Base-by-base conservation (phyloP, 2,329 filamentous ascomycete species). In the Trichoderma simmonsii region DNA sequence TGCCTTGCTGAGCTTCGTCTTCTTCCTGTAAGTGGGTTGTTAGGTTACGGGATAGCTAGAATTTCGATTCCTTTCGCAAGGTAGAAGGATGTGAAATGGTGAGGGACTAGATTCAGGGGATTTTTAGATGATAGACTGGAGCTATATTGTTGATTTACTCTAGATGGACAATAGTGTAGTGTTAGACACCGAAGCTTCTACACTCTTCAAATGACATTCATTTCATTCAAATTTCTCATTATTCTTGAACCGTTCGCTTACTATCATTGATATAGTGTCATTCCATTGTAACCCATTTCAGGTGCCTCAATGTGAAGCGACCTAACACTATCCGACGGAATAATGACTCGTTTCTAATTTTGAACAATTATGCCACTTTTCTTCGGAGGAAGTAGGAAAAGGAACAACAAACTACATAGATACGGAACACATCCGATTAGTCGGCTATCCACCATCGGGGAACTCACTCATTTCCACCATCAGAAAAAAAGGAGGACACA, bases 1-100 rank as follows among this genome's bases (percentile, higher is more conserved):
- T 26, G 67, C 48, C 28, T 57, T 79, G 21, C 75, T 77, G 39
- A 77, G 75, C 72, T 54, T 77, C 59, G 73, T 74, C 66, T 76
- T 79, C 70, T 51, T 77, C 61, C 72, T 79, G 73, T 79, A 78
- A 76, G 39, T 63, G 28, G 32, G 4, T 3, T 7, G 15, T 7
- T 34, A 51, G 9, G 1, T n/a, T n/a, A 4, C n/a, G 14, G 9
- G 30, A n/a, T 7, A 43, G 34, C 34, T 66, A 15, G 39, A 30
- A 56, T 70, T 32, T 21, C 11, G 30, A 66, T 65, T 59, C 51
- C 51, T 4, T 21, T 57, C 14, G 12, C 18, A 34, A 34, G 18
- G 56, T 6, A 6, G 26, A 8, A 14, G n/a, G 1, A 8, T 9
- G 14, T 15, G 18, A 9, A 21, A 61, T 36, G 21, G 34, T 24